These are phyloP conservation scores for Botrytis byssoidea DNA, from an alignment of 2,329 filamentous ascomycete genomes.

Conservation along the genomic window DNA sequence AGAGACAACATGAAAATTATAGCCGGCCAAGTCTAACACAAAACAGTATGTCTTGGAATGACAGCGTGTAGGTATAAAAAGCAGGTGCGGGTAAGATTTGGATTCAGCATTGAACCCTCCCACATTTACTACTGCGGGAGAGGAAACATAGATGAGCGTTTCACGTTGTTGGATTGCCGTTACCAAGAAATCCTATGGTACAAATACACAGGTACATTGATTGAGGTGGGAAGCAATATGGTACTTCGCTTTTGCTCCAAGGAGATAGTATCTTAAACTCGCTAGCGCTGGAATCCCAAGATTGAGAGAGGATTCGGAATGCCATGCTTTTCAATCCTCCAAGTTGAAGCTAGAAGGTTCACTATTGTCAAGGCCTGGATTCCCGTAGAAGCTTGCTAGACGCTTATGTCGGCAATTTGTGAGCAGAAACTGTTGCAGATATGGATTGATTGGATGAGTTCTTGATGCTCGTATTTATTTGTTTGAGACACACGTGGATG, in stretches of 20 bases:
- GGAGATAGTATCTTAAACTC: neutral
- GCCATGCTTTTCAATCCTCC: neutral
- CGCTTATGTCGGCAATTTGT: neutral
- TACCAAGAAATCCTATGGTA: neutral
- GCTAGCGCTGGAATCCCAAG: neutral
- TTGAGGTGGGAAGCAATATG: too few relatives aligned
- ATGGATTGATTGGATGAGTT: neutral
- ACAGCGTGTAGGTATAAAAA: neutral
- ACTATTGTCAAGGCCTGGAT: neutral
- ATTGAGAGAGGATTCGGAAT: neutral
- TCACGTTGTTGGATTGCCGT: neutral
- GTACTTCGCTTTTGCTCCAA: neutral
- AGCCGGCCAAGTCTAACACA: neutral
- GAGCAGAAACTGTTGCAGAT: neutral
- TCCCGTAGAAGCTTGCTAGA: neutral
- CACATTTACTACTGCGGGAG: too few relatives aligned
- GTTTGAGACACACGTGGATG: neutral
- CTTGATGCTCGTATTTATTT: neutral
- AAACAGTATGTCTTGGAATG: neutral
- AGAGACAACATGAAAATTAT: neutral
- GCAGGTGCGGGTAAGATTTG: neutral
- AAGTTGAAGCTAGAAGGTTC: neutral
- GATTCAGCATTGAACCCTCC: neutral
- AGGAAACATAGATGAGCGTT: neutral
- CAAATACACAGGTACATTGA: neutral